Evolutionary conservation across 306 rosid genomes (phyloP).

Genomic region (Hippophae rhamnoides): DNA sequence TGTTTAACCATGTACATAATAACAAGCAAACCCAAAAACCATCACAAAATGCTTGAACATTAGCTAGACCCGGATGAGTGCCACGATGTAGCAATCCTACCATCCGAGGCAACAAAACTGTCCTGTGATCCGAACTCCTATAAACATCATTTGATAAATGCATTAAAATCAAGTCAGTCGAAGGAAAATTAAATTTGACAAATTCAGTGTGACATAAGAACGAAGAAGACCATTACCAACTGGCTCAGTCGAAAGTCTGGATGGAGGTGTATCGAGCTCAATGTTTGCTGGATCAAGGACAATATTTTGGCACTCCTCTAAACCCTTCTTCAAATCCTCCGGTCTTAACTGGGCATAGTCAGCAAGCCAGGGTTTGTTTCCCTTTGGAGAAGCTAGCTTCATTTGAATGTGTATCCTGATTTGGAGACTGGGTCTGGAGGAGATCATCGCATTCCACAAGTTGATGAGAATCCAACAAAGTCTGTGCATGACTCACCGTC

Average conservation of each 20-base stretch:
- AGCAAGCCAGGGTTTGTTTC: constrained; percentile 34
- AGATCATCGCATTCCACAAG: constrained; percentile 76
- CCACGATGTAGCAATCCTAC: constrained; percentile 19
- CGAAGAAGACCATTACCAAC: constrained; percentile 34
- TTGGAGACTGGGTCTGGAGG: constrained; percentile 72
- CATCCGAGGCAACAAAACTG: constrained; percentile 53
- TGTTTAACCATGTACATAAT: too few relatives aligned
- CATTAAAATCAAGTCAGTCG: not conserved
- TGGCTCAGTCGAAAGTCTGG: constrained; percentile 74
- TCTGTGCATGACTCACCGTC: constrained; percentile 83
- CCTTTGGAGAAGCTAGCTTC: constrained; percentile 26
- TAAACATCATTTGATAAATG: constrained; percentile 14
- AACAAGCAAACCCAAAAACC: not conserved
- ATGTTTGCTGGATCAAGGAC: constrained; percentile 40
- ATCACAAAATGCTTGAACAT: constrained; percentile 16
- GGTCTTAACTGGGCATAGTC: constrained; percentile 63
- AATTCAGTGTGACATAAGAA: not conserved
- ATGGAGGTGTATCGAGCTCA: constrained; percentile 53
- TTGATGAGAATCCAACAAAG: constrained; percentile 66
- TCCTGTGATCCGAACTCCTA: constrained; percentile 71
- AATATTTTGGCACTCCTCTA: constrained; percentile 68
- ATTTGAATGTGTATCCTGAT: constrained; percentile 26
- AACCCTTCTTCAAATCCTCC: constrained; percentile 65
- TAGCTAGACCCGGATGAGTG: not conserved
- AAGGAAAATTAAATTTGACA: not conserved